Conservation (phyloP, 768 basidiomycete species). For the Trametopsis cervina region DNA sequence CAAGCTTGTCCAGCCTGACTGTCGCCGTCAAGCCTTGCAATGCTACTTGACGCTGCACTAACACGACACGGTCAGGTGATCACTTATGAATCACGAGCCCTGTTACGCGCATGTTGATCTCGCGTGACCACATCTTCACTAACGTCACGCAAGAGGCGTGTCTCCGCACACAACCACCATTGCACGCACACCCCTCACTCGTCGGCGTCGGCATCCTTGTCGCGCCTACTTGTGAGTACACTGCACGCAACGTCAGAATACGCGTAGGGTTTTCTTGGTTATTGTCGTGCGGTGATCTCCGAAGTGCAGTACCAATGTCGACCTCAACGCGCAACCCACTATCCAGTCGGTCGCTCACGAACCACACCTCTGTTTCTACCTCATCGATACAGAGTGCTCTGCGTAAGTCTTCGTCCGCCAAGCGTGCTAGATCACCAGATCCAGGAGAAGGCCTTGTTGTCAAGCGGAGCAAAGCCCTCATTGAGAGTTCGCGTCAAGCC, state of each 20-base stretch:
- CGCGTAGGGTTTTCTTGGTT: not conserved
- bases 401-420: slow-evolving; percentile 28
- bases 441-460: slow-evolving; percentile 27
- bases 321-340: slow-evolving; percentile 44
- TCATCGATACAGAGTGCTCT: slow-evolving; percentile 23
- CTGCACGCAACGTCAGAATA: too few relatives aligned
- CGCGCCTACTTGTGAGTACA: too few relatives aligned
- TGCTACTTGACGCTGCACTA: not conserved
- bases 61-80: not conserved
- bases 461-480: slow-evolving; percentile 40
- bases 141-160: not conserved
- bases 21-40: too few relatives aligned
- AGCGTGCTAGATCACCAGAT: slow-evolving; percentile 49
- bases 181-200: not conserved
- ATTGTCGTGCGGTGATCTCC: not conserved
- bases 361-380: slow-evolving; percentile 28
- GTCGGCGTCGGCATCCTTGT: not conserved
- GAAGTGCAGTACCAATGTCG: slow-evolving; percentile 30
- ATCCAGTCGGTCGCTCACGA: slow-evolving; percentile 30
- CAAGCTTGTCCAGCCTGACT: too few relatives aligned
- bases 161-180: slow-evolving; percentile 1
- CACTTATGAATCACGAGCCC: not conserved
- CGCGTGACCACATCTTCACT: not conserved
- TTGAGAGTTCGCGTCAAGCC: slow-evolving; percentile 12
- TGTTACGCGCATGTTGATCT: not conserved